A percentile compares a stretch with the other conserved stretches of the same genome.
Conservation (phyloP, 257 asterid genomes). For the Nicotiana noctiflora region DNA sequence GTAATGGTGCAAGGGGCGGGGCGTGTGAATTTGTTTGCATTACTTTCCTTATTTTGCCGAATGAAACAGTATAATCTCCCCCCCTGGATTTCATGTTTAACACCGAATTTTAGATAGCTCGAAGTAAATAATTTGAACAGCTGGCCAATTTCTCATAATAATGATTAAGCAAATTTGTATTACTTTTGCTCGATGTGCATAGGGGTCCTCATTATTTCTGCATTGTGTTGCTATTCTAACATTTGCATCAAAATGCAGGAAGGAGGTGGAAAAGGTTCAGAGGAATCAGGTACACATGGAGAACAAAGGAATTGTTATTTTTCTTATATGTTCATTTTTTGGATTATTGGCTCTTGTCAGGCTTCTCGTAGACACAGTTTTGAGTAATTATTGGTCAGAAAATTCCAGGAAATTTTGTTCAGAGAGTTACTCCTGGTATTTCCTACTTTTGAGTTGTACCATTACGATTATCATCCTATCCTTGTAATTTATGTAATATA, state of each 20-base stretch:
- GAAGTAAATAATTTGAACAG: background rate
- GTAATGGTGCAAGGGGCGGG: background rate
- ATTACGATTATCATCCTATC: conserved; percentile 42
- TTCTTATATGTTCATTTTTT: conserved; percentile 49
- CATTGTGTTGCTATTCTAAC: background rate
- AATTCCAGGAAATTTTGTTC: conserved; percentile 65
- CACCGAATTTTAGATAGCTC: background rate
- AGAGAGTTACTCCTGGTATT: conserved; percentile 62
- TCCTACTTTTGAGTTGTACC: conserved; percentile 48
- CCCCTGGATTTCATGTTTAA: background rate
- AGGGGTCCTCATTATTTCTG: background rate
- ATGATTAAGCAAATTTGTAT: background rate
- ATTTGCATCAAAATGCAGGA: conserved; percentile 37
- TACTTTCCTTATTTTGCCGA: background rate
- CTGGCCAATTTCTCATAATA: background rate
- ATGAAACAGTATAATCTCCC: background rate
- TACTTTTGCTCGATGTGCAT: background rate
- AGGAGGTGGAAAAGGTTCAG: conserved; percentile 52
- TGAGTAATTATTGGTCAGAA: conserved; percentile 28
- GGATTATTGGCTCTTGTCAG: conserved; percentile 45
- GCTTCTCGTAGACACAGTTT: conserved; percentile 36
- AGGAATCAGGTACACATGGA: conserved; percentile 68
- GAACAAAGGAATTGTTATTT: conserved; percentile 67
- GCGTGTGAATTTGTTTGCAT: background rate
- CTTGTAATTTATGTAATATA: conserved; percentile 30